Base-by-base conservation (phyloP, 768 basidiomycete genomes). In the Phlebiopsis gigantea region DNA sequence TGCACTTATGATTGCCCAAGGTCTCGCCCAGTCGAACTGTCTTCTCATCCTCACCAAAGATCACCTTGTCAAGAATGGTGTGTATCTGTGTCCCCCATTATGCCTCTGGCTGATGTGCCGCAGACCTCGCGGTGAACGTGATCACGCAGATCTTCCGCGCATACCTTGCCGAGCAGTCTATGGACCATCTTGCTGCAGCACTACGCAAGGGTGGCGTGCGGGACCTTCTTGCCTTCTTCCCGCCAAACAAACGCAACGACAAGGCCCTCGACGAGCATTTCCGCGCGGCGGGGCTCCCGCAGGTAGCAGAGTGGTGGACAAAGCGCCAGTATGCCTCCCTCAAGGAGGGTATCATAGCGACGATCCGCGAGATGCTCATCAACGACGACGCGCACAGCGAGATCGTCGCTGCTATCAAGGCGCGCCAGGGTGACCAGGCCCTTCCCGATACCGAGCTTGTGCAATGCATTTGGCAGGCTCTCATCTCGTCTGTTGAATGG, bases 51-150 rank as follows among this genome's bases (percentile, higher is more conserved):
- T 98, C 65, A 85, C 87, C 62, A 96, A 93, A 72, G 96, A 98
- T 63, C 94, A 98, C 69, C 82, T 98, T 62, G 81, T 96, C 70
- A 98, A 98, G 76, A 95, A 99, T 61, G 90, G 93, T 90, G 56
- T 60, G 73, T 54, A 51, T 21, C 22, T 44, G 19, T 28, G 12
- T 31, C 34, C 34, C 34, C 2, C 34, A 3, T 9, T 39, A 48
- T n/a, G n/a, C 26, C 1, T 26, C 19, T 14, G 9, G 12, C 25
- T 9, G 28, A 46, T 28, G 2, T 19, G 5, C 17, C 46, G 21
- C 65, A 95, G 93, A 90, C 66, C 80, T 93, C 42, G 84, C 93
- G 30, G 73, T 93, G 62, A 78, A 75, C 62, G 84, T 93, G 57
- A 69, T 98, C 61, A 88, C 87, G 28, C 73, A 80, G 57, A 80